phyloP scores from a whole-genome alignment of 148 eudicot genomes.

The Silene uniflora region DNA sequence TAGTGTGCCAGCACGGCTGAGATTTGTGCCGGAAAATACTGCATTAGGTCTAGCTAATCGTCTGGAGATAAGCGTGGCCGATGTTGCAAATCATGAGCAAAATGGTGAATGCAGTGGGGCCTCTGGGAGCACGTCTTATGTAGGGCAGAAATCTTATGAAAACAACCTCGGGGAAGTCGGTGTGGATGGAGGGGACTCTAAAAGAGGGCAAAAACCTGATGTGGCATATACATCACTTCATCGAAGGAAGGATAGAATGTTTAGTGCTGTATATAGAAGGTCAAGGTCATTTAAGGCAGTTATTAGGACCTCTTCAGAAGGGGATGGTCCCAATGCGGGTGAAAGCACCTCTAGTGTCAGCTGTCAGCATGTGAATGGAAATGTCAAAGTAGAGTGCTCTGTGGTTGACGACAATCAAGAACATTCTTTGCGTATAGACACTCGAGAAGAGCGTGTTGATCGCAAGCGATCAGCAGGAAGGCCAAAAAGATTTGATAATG shows the following conservation, averaged over 20 bases:
- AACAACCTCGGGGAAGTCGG: conserved; percentile 18
- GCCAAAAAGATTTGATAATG: conserved; percentile 33
- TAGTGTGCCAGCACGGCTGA: conserved; percentile 34
- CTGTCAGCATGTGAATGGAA: conserved; percentile 34
- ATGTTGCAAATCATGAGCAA: conserved; percentile 23
- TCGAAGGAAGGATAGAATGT: conserved; percentile 57
- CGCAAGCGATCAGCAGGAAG: conserved; percentile 35
- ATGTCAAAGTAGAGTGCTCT: conserved; percentile 25
- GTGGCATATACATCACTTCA: conserved; percentile 30
- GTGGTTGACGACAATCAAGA: conserved; percentile 30
- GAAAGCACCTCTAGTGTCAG: conserved; percentile 48
- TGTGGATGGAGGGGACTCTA: conserved; percentile 27
- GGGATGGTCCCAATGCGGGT: conserved; percentile 34
- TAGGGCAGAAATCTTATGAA: conserved; percentile 26
- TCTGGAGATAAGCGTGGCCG: conserved; percentile 17
- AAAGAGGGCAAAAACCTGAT: conserved; percentile 33
- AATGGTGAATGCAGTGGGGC: conserved; percentile 24
- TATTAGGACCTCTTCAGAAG: conserved; percentile 41
- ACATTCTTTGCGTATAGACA: conserved; percentile 32
- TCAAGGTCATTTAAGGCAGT: conserved; percentile 49
- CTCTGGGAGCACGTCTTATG: conserved; percentile 17
- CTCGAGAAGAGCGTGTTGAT: conserved; percentile 30
- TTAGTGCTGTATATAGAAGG: conserved; percentile 83
- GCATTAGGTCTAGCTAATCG: conserved; percentile 25
- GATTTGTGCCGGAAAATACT: conserved; percentile 32